Percentiles rank a stretch among this genome's conserved stretches.
These are phyloP conservation scores for Chaetomium fimeti DNA, from an alignment of 495 filamentous ascomycete species.

Conservation along the genomic window DNA sequence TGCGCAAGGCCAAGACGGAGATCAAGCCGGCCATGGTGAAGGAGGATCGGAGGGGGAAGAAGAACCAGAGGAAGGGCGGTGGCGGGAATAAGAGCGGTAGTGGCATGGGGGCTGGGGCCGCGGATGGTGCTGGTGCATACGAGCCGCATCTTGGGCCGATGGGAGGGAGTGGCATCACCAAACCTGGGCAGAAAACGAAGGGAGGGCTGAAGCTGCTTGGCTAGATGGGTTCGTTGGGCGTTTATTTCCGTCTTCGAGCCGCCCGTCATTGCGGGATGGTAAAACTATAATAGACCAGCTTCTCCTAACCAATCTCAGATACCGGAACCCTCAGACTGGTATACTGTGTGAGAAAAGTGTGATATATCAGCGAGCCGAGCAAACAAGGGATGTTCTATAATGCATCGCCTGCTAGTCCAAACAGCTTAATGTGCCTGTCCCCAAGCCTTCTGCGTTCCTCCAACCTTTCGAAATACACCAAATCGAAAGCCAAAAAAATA, in stretches of 20 bases:
- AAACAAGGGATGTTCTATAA: not conserved
- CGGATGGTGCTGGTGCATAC: conserved; percentile 32
- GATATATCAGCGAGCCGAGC: not conserved
- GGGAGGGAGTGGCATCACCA: conserved; percentile 66
- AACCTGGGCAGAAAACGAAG: conserved; percentile 76
- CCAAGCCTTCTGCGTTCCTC: not conserved
- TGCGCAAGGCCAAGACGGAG: conserved; percentile 87
- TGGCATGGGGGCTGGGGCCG: conserved; percentile 29
- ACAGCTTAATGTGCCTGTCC: not conserved
- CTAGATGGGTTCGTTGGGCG: conserved; percentile 42
- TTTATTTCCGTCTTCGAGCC: not conserved
- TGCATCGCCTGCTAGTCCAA: not conserved
- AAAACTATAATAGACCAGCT: not conserved
- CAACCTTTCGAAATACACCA: not conserved
- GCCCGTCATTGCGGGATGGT: not conserved
- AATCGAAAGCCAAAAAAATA: not conserved
- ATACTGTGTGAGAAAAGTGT: too few species aligned
- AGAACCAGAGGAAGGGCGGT: conserved; percentile 35
- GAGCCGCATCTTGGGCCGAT: conserved; percentile 48
- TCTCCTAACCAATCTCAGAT: too few species aligned
- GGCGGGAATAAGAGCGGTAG: conserved; percentile 40
- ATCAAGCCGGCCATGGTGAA: conserved; percentile 64
- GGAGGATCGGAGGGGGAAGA: conserved; percentile 41
- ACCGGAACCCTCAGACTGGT: too few species aligned
- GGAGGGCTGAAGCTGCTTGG: conserved; percentile 75